phyloP scores from a whole-genome alignment of 495 filamentous ascomycete species.

The Lophium mytilinum region DNA sequence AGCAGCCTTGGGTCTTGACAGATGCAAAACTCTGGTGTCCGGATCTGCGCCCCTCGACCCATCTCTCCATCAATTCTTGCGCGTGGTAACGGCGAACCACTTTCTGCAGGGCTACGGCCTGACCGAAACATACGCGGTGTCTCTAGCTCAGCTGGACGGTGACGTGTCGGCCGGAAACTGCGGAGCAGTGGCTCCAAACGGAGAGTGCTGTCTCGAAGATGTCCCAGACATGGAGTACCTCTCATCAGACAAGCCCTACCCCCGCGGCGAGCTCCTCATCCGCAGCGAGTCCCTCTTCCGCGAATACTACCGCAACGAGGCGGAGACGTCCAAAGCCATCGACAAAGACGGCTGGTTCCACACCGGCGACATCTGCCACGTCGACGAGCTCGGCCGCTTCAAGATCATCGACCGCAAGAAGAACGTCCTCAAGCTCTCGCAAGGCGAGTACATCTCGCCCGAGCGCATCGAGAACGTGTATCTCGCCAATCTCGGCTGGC shows the following conservation, averaged over 20 bases:
- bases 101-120: slow-evolving; percentile 89
- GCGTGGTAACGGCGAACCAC: slow-evolving; percentile 68
- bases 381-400: slow-evolving; percentile 82
- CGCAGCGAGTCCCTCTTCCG: slow-evolving; percentile 69
- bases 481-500: slow-evolving; percentile 65
- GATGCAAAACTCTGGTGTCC: slow-evolving; percentile 64
- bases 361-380: slow-evolving; percentile 79
- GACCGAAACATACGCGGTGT: slow-evolving; percentile 87
- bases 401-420: slow-evolving; percentile 93
- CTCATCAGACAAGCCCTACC: slow-evolving; percentile 81
- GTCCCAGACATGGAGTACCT: slow-evolving; percentile 95
- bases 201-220: slow-evolving; percentile 76
- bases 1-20: slow-evolving; percentile 72
- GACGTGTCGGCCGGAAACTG: slow-evolving; percentile 78
- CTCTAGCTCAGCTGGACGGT: slow-evolving; percentile 54
- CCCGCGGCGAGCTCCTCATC: slow-evolving; percentile 83
- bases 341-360: slow-evolving; percentile 93
- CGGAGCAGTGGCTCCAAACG: slow-evolving; percentile 55
- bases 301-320: slow-evolving; percentile 82
- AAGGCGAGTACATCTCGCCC: slow-evolving; percentile 96
- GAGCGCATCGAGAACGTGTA: slow-evolving; percentile 95
- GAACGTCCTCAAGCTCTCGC: slow-evolving; percentile 95
- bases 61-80: slow-evolving; percentile 77
- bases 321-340: slow-evolving; percentile 74
- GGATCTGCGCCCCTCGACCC: slow-evolving; percentile 91